Evolutionary conservation across 805 yeast genomes (phyloP).

Genomic region (Suhomyces faveliae): DNA sequence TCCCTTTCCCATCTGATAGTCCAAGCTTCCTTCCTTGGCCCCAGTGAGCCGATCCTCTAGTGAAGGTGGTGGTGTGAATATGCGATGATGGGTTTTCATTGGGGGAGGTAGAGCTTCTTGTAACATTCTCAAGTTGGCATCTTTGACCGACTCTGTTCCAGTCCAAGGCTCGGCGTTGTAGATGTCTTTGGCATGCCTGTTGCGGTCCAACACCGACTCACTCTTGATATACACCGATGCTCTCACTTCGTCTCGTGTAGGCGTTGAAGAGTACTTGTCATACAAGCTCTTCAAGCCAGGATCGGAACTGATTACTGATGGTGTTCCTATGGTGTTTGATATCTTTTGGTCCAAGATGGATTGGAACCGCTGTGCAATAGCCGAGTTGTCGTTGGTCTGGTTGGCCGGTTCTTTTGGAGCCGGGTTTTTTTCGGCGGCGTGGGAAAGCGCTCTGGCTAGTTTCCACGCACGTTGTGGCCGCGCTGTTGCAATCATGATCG

Average conservation of each 20-base stretch:
- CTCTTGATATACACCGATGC: conserved; percentile 25
- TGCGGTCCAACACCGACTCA: conserved; percentile 26
- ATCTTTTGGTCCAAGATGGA: conserved; percentile 34
- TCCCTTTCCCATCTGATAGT: conserved; percentile 47
- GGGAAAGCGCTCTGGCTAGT: not conserved
- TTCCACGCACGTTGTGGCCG: not conserved
- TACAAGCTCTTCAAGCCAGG: conserved; percentile 19
- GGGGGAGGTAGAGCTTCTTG: conserved; percentile 47
- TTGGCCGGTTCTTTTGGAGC: not conserved
- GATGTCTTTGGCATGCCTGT: conserved; percentile 30
- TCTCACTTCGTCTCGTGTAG: not conserved
- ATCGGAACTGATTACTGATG: conserved; percentile 14
- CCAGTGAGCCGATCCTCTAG: conserved; percentile 44
- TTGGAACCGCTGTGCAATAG: conserved; percentile 31
- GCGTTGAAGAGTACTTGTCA: conserved; percentile 13
- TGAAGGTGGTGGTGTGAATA: conserved; percentile 20
- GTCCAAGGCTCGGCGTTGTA: conserved; percentile 56
- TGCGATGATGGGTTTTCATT: conserved; percentile 19
- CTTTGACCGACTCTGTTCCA: conserved; percentile 50
- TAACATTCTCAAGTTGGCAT: conserved; percentile 53
- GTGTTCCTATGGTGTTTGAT: conserved; percentile 11
- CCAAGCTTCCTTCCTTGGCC: conserved; percentile 67
- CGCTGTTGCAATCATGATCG: not conserved
- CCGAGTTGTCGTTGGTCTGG: conserved; percentile 15
- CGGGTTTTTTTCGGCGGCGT: not conserved